Base-by-base conservation (phyloP, 768 basidiomycete species). In the Termitomyces heimii region DNA sequence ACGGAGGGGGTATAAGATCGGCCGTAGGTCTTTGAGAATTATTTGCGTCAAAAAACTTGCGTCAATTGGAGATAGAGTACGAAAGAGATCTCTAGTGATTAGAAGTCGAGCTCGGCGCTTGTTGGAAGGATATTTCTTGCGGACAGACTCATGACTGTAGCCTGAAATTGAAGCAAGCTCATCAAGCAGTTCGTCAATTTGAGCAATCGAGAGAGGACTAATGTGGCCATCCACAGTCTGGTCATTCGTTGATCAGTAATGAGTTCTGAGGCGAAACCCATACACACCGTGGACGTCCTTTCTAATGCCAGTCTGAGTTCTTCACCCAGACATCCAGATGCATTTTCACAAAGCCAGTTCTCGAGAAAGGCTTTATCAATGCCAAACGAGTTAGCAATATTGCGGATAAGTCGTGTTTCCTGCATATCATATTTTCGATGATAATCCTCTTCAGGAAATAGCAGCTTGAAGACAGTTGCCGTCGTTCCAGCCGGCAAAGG, bases 381-480 rank as follows among this genome's bases (percentile, higher is more conserved):
- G 46, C 78, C 77, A 57, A 81, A 74, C 43, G 76, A 75, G 20
- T 82, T 73, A 1, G 76, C 75, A 0, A 95, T 73, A 29, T 77
- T 68, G 12, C 71, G 66, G 1, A 79, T 77, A 20, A 95, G 76
- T 34, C 71, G 77, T 14, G 74, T 71, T 72, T 94, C 92, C 66
- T 88, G 82, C 65, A 94, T 74, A 34, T 83, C 82, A 63, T 87
- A 95, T 67, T 83, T 83, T 24, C 94, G 77, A 16, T 79, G 70
- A 1, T 73, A 63, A 58, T 94, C 91, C 56, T 92, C 84, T 59
- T 94, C 86, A 0, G 94, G 93, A 65, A 94, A 95, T n/a, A 96
- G 72, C 5, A 94, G 70, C 7, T 84, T 81, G 63, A 95, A 85
- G 31, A 92, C 70, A 5, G 79, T 77, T 14, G 77, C 74, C 9